Conservation (phyloP, 371 early-diverging fungal genomes). For the Syncephalis plumigaleata region DNA sequence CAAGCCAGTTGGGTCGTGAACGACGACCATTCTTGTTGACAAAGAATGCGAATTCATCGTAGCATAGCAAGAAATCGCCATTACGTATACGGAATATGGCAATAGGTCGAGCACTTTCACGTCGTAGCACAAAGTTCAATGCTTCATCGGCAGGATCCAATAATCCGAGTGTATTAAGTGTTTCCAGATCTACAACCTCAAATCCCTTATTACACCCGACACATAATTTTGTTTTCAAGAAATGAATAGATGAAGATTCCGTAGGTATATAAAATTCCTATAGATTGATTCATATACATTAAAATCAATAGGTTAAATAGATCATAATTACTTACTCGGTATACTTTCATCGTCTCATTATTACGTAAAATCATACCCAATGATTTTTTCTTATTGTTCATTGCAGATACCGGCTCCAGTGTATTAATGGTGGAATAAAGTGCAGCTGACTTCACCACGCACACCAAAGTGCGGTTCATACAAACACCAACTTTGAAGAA, state of each 20-base stretch:
- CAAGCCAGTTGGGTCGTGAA: slow-evolving; percentile 46
- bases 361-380: slow-evolving; percentile 22
- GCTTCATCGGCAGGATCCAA: slow-evolving; percentile 65
- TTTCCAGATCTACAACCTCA: slow-evolving; percentile 76
- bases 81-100: slow-evolving; percentile 60
- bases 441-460: slow-evolving; percentile 47
- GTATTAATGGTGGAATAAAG: slow-evolving; percentile 53
- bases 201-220: slow-evolving; percentile 83
- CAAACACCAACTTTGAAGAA: slow-evolving; percentile 74
- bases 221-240: slow-evolving; percentile 60
- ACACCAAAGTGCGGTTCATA: slow-evolving; percentile 48
- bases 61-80: slow-evolving; percentile 74
- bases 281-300: not conserved
- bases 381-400: slow-evolving; percentile 27
- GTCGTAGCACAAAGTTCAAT: slow-evolving; percentile 62
- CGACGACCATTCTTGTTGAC: slow-evolving; percentile 74
- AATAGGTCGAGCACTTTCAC: slow-evolving; percentile 53
- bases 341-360: slow-evolving; percentile 32
- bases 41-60: slow-evolving; percentile 78
- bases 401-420: slow-evolving; percentile 40
- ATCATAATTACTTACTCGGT: slow-evolving; percentile 27
- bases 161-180: slow-evolving; percentile 51
- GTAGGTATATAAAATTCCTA: slow-evolving; percentile 82
- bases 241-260: slow-evolving; percentile 60
- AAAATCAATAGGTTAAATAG: not conserved